phyloP scores from a whole-genome alignment of 768 basidiomycete genomes.

The Boletus sp. region DNA sequence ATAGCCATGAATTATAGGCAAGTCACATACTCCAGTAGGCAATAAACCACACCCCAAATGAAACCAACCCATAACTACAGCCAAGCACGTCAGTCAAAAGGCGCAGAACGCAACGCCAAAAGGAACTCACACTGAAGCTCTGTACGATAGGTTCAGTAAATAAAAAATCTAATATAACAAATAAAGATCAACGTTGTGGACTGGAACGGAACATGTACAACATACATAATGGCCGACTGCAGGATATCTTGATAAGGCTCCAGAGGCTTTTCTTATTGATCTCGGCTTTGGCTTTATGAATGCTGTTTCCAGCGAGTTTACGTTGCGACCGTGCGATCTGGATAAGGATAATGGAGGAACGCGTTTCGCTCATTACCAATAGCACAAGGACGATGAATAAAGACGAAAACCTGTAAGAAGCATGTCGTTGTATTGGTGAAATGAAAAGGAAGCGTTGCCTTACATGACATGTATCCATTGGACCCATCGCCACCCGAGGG shows the following conservation, averaged over 20 bases:
- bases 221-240: conserved; percentile 69
- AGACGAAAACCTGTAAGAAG: conserved; percentile 46
- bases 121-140: conserved; percentile 59
- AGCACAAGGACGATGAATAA: conserved; percentile 48
- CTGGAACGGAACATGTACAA: conserved; percentile 5
- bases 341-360: conserved; percentile 66
- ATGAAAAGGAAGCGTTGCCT: not conserved
- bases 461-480: conserved; percentile 75
- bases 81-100: not conserved
- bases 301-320: conserved; percentile 59
- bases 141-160: conserved; percentile 64
- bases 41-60: conserved; percentile 73
- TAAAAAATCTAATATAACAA: conserved; percentile 17
- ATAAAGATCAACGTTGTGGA: not conserved
- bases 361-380: conserved; percentile 67
- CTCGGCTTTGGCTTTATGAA: conserved; percentile 61
- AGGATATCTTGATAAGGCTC: conserved; percentile 63
- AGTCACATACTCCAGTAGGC: conserved; percentile 51
- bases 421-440: not conserved
- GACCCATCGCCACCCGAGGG: conserved; percentile 76
- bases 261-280: conserved; percentile 53
- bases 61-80: conserved; percentile 63
- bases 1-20: not conserved
- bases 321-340: conserved; percentile 62
- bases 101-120: not conserved